These are phyloP conservation scores for Lepiota brunneoincarnata DNA, from an alignment of 768 basidiomycete species.

Conservation along the genomic window DNA sequence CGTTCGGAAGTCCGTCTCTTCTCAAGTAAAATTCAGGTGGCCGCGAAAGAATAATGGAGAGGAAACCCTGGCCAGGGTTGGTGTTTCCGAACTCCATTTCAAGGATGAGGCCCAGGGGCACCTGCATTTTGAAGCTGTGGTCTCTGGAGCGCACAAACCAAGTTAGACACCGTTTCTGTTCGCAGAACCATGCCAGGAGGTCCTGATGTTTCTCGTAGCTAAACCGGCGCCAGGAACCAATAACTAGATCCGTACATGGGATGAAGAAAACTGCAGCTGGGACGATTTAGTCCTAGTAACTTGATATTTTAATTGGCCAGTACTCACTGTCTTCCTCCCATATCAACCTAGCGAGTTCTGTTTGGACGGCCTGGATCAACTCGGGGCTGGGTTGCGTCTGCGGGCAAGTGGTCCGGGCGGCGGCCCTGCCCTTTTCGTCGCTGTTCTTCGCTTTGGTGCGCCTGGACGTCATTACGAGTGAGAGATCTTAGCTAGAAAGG, in stretches of 20 bases:
- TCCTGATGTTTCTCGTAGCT: slow-evolving; percentile 56
- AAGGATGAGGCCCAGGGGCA: slow-evolving; percentile 63
- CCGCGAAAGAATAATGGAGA: slow-evolving; percentile 61
- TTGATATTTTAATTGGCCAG: not conserved
- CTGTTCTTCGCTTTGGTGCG: slow-evolving; percentile 81
- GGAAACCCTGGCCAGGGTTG: slow-evolving; percentile 54
- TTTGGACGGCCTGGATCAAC: slow-evolving; percentile 49
- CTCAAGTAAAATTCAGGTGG: slow-evolving; percentile 72
- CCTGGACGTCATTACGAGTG: slow-evolving; percentile 30
- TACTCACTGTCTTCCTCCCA: slow-evolving; percentile 76
- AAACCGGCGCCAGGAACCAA: slow-evolving; percentile 80
- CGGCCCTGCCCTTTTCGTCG: slow-evolving; percentile 38
- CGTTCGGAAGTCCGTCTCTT: slow-evolving; percentile 27
- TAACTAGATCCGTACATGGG: slow-evolving; percentile 69
- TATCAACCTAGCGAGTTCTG: slow-evolving; percentile 60
- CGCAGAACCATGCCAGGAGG: slow-evolving; percentile 74
- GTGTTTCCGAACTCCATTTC: slow-evolving; percentile 55
- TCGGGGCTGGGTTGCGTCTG: slow-evolving; percentile 44
- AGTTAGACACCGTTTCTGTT: slow-evolving; percentile 58
- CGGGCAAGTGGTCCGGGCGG: slow-evolving; percentile 35
- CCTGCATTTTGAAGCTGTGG: slow-evolving; percentile 82
- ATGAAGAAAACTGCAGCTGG: slow-evolving; percentile 67
- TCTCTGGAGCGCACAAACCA: slow-evolving; percentile 81
- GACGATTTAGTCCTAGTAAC: not conserved
- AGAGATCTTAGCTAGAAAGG: slow-evolving; percentile 4